Percentiles rank a stretch among this genome's conserved stretches.
Conservation (phyloP, 2,329 filamentous ascomycete species). For the Aspergillus ochraceoroseus region DNA sequence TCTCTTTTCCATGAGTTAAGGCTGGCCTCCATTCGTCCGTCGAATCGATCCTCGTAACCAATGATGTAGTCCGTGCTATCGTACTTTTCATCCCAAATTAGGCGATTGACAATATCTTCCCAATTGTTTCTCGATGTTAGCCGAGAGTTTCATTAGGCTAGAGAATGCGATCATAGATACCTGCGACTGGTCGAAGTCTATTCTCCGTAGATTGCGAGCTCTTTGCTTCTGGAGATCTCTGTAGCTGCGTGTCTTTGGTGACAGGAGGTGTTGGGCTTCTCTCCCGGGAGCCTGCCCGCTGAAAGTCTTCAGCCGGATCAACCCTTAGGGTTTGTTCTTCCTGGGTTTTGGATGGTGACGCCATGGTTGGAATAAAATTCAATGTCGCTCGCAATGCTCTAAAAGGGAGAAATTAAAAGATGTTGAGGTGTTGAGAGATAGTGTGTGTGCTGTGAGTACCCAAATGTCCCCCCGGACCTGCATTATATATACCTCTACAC, state of each 20-base stretch:
- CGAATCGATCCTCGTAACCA: constrained; percentile 52
- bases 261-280: neutral
- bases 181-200: constrained; percentile 16
- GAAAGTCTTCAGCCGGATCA: too few species aligned
- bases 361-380: neutral
- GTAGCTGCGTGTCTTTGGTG: neutral
- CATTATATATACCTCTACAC: neutral
- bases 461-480: too few species aligned
- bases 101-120: constrained; percentile 46
- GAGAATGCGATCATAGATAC: constrained; percentile 5
- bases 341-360: neutral
- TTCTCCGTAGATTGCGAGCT: constrained; percentile 13
- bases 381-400: neutral
- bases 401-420: neutral
- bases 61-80: constrained; percentile 47
- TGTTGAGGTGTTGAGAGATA: too few species aligned
- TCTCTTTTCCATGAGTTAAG: constrained; percentile 52
- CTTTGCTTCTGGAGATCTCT: neutral
- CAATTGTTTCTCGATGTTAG: neutral
- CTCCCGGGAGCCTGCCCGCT: neutral
- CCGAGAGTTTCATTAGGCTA: neutral
- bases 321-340: too few species aligned
- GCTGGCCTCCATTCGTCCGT: constrained; percentile 46
- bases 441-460: too few species aligned
- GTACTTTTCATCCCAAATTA: constrained; percentile 49